These are phyloP conservation scores for Begonia fuchsioides DNA, from an alignment of 306 rosid genomes.

Conservation along the genomic window DNA sequence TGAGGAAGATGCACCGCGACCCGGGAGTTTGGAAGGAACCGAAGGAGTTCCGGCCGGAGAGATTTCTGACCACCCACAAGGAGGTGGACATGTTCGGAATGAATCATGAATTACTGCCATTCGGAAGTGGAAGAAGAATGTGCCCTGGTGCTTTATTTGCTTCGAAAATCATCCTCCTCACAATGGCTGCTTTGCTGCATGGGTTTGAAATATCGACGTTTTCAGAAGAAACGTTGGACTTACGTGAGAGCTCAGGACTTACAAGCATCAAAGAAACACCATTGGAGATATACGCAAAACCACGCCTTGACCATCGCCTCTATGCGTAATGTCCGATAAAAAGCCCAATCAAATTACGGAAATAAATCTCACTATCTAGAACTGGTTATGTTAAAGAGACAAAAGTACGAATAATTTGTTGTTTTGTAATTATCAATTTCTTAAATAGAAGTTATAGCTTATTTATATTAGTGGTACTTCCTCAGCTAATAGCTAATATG, in stretches of 20 bases:
- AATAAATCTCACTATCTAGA: too few relatives aligned
- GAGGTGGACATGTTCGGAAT: constrained; percentile 13
- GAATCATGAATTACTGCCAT: constrained; percentile 14
- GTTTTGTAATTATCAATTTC: too few relatives aligned
- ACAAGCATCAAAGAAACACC: constrained; percentile 12
- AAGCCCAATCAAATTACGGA: too few relatives aligned
- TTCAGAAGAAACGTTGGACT: constrained; percentile 3
- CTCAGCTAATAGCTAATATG: too few relatives aligned
- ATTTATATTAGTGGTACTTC: too few relatives aligned
- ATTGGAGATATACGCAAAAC: constrained; percentile 7
- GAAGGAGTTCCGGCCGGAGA: too few relatives aligned
- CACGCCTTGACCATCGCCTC: constrained; percentile 5
- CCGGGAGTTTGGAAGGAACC: constrained; percentile 22
- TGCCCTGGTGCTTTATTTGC: constrained; percentile 18
- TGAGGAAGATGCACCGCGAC: constrained; percentile 17
- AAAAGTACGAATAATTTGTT: too few relatives aligned
- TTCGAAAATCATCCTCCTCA: constrained; percentile 6
- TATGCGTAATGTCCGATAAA: too few relatives aligned
- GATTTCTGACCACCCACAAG: too few relatives aligned
- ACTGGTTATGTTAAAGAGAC: too few relatives aligned
- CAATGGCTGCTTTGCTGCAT: constrained; percentile 16
- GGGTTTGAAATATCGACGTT: constrained; percentile 10
- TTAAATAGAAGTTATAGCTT: too few relatives aligned
- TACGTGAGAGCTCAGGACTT: constrained; percentile 16
- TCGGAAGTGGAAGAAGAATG: too few relatives aligned